Conservation (phyloP, 2,329 filamentous ascomycete species). For the Ascochyta viciae-villosae region DNA sequence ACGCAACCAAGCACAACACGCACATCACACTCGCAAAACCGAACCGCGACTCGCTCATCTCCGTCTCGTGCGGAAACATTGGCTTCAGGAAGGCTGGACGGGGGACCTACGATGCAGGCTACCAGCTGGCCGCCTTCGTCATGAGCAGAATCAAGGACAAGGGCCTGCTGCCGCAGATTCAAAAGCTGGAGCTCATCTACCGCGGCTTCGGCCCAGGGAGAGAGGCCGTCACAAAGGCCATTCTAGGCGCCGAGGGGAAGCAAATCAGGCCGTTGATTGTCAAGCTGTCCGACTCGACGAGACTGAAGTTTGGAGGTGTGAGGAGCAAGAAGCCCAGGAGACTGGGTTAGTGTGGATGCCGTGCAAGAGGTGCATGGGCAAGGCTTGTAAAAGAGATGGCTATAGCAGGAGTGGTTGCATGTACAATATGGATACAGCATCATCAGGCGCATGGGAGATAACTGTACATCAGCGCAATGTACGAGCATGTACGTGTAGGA, state of each 20-base stretch:
- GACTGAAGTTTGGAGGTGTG: conserved; percentile 93
- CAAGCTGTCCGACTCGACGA: conserved; percentile 83
- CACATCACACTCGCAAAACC: conserved; percentile 90
- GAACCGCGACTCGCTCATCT: conserved; percentile 78
- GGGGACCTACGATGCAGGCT: conserved; percentile 87
- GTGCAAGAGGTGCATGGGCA: conserved; percentile 40
- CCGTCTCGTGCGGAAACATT: conserved; percentile 82
- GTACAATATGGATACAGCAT: conserved; percentile 30
- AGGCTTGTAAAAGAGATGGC: background rate
- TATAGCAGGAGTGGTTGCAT: conserved; percentile 10
- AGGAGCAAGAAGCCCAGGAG: conserved; percentile 85
- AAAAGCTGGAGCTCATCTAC: conserved; percentile 78
- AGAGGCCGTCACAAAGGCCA: conserved; percentile 87
- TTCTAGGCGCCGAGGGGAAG: conserved; percentile 85
- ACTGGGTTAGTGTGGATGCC: conserved; percentile 62
- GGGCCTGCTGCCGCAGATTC: conserved; percentile 77
- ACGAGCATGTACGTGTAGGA: conserved; percentile 7
- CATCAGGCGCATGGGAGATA: conserved; percentile 21
- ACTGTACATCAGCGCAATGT: conserved; percentile 1
- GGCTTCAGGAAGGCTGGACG: conserved; percentile 87
- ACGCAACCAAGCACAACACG: conserved; percentile 89
- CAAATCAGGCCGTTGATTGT: conserved; percentile 76
- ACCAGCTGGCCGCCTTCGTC: conserved; percentile 85
- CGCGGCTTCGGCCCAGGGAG: conserved; percentile 86
- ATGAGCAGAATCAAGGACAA: conserved; percentile 84